phyloP scores from a whole-genome alignment of 331 rosid species.

The Quercus lobata region DNA sequence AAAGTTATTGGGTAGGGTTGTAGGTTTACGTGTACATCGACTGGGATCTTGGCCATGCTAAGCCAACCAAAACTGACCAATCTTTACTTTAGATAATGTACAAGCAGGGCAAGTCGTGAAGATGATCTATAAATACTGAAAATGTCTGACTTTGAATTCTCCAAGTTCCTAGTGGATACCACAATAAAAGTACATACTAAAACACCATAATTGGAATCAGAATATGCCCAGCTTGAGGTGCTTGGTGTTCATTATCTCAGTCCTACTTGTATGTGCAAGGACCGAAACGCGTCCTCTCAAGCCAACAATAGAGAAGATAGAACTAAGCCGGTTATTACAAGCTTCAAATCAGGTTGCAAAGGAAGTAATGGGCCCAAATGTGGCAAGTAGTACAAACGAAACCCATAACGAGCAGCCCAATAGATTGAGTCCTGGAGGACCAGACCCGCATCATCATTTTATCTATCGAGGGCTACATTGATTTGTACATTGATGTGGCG shows the following conservation, averaged over 20 bases:
- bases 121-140: not conserved
- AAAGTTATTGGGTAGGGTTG: too few species aligned
- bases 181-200: not conserved
- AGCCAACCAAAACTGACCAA: too few species aligned
- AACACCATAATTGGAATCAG: not conserved
- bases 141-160: not conserved
- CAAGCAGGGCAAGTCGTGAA: too few species aligned
- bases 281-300: conserved; percentile 32
- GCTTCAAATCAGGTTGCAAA: conserved; percentile 11
- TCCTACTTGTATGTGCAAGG: conserved; percentile 24
- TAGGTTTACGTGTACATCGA: too few species aligned
- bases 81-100: too few species aligned
- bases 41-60: too few species aligned
- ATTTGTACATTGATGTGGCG: not conserved
- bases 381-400: not conserved
- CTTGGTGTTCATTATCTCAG: conserved; percentile 10
- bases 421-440: conserved; percentile 65
- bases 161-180: not conserved
- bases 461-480: not conserved
- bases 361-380: conserved; percentile 1
- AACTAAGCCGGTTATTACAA: not conserved
- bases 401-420: not conserved
- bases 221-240: conserved; percentile 5
- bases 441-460: conserved; percentile 55
- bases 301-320: conserved; percentile 22